Percentiles rank a stretch among this genome's conserved stretches.
Conservation (phyloP, 208 protist genomes). For the Wallacemonas sp. region DNA sequence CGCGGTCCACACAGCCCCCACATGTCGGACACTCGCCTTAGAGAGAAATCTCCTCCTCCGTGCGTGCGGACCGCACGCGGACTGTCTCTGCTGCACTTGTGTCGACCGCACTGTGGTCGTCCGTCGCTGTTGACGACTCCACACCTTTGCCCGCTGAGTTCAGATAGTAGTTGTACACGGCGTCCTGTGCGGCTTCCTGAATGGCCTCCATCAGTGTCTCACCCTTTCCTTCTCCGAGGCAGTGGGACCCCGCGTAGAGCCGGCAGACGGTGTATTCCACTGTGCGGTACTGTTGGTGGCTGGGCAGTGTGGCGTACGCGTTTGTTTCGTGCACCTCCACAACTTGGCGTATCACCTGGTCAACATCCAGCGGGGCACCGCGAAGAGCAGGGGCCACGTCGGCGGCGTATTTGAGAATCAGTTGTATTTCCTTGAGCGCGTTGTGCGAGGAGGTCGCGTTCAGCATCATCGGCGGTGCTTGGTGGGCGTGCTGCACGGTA, state of each 20-base stretch:
- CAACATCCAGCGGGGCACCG: conserved; percentile 70
- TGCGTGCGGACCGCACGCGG: conserved; percentile 16
- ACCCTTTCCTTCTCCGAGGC: conserved; percentile 86
- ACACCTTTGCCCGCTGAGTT: neutral
- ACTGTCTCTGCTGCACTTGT: neutral
- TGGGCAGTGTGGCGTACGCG: conserved; percentile 63
- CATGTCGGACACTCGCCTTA: no score
- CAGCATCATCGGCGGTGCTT: conserved; percentile 67
- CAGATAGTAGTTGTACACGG: conserved; percentile 82
- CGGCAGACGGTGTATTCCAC: conserved; percentile 84
- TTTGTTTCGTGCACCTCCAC: conserved; percentile 90
- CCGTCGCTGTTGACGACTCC: neutral
- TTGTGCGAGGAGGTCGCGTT: conserved; percentile 60
- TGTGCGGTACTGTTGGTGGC: conserved; percentile 74
- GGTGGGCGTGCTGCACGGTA: conserved; percentile 32
- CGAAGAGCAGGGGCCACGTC: conserved; percentile 45
- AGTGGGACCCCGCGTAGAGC: conserved; percentile 60
- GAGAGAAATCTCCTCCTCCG: conserved; percentile 44
- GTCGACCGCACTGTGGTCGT: neutral
- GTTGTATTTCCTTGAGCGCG: conserved; percentile 83
- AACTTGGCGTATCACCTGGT: conserved; percentile 69
- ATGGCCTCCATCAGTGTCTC: conserved; percentile 83
- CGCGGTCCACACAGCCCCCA: no score
- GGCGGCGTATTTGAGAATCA: conserved; percentile 83
- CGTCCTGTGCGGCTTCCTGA: conserved; percentile 74